Conservation (phyloP, 352 stramenopile species). For the Phytophthora multivora region DNA sequence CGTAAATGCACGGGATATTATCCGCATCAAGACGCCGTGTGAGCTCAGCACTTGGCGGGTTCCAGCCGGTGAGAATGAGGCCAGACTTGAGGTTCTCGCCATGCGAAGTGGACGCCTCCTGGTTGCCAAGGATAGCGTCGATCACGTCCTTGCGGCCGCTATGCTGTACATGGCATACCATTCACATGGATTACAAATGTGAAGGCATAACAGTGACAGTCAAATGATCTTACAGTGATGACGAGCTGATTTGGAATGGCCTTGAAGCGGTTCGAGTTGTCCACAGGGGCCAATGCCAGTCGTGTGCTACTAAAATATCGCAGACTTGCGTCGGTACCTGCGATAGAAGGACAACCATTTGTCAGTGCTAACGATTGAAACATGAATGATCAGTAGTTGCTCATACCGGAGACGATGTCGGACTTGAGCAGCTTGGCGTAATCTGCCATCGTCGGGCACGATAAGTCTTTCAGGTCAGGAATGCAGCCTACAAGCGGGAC, state of each 20-base stretch:
- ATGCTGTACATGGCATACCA: conserved; percentile 52
- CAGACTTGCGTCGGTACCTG: conserved; percentile 69
- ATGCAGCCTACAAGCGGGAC: conserved; percentile 89
- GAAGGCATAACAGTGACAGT: not conserved
- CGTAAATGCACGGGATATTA: conserved; percentile 90
- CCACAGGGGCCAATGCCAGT: conserved; percentile 79
- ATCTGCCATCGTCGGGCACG: conserved; percentile 85
- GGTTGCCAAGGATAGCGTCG: conserved; percentile 86
- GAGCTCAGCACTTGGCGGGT: conserved; percentile 71
- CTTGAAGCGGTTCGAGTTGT: conserved; percentile 83
- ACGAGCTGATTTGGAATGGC: conserved; percentile 85
- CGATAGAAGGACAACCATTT: conserved; percentile 2
- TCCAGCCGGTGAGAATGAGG: conserved; percentile 86
- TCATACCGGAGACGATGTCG: conserved; percentile 72
- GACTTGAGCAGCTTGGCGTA: conserved; percentile 88
- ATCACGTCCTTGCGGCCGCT: conserved; percentile 85
- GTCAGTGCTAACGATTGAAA: not conserved
- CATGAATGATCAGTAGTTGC: not conserved
- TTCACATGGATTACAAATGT: not conserved
- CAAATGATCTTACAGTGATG: conserved; percentile 62
- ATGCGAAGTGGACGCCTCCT: conserved; percentile 67
- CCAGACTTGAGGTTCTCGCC: conserved; percentile 75
- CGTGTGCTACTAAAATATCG: conserved; percentile 87
- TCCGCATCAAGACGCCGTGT: conserved; percentile 71
- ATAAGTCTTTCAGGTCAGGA: conserved; percentile 82